Percentiles rank a stretch among this genome's conserved stretches.
Evolutionary conservation across 192 early-diverging fungal genomes (phyloP).

Genomic region (Gonapodya sp.): DNA sequence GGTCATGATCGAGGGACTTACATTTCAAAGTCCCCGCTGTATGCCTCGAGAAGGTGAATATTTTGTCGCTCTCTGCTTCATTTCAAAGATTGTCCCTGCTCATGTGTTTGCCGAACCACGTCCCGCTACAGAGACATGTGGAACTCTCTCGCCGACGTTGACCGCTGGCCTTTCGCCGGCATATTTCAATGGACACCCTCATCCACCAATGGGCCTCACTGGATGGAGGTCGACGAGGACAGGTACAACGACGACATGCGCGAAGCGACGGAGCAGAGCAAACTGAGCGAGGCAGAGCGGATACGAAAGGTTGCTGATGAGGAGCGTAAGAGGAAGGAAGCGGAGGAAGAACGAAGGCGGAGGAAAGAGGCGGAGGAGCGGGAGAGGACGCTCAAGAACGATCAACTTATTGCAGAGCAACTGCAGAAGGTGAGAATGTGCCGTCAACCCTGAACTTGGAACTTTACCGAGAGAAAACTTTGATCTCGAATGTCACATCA

Average conservation of each 20-base stretch:
- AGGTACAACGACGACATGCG: background rate
- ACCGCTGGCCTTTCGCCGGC: background rate
- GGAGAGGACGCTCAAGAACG: background rate
- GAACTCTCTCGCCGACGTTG: background rate
- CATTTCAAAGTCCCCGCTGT: background rate
- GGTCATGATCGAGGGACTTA: background rate
- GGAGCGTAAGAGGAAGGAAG: background rate
- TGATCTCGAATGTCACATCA: background rate
- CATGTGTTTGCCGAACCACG: background rate
- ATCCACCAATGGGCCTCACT: background rate
- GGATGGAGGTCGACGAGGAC: background rate
- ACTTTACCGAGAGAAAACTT: background rate
- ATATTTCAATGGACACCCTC: background rate
- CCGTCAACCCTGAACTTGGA: background rate
- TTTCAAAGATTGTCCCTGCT: background rate
- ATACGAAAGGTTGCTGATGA: background rate
- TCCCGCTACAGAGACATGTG: background rate
- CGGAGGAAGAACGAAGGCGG: background rate
- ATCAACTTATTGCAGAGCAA: background rate
- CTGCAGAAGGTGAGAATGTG: background rate
- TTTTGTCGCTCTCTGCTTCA: background rate
- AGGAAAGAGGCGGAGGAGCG: too few species aligned
- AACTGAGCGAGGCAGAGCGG: background rate
- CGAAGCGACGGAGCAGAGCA: background rate
- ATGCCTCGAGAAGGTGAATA: background rate